Base-by-base conservation (phyloP, 352 stramenopile species). In the Peronosclerospora sorghi region DNA sequence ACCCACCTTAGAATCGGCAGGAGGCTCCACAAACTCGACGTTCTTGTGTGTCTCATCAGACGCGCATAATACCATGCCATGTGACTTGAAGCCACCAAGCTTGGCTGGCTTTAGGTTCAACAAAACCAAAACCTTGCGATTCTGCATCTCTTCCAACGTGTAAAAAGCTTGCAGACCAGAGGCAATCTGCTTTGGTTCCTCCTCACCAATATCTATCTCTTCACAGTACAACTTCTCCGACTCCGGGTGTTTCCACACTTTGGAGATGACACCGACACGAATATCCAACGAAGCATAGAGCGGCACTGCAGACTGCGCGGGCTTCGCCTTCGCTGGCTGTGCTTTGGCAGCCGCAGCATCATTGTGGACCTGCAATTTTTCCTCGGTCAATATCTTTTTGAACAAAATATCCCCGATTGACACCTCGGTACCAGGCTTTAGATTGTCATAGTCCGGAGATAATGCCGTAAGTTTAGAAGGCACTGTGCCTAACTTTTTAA, bases 81-180 rank as follows among this genome's bases (percentile, higher is more conserved):
- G 80, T 54, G 80, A 98, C 83, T 85, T 88, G 59, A 99, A 98
- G 34, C 94, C 95, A 7, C 77, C 90, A 26, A 99, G 63, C 60
- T 98, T 98, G 34, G 83, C 77, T 35, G 88, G 81, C 81, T 98
- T 99, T 17, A 99, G 72, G 67, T 99, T 99, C 48, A 96, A 95
- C 23, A 99, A 65, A 37, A 98, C 94, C 8, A 99, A 60, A 21
- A 98, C 85, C 50, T 96, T 83, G 51, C 91, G 80, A 32, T 83
- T 90, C 58, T 97, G 68, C 71, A 99, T 91, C 35, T 98, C 83
- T 46, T 97, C 89, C 10, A 88, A 50, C 36, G 92, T 89, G 68
- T 98, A 96, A 72, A 98, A 97, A 35, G 79, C 63, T 38, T 90
- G 72, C 42, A 99, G 65, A 17, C 96, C 96, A 23, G 90, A 98